These are phyloP conservation scores for Alternaria dauci DNA, from an alignment of 2,329 filamentous ascomycete species.

Conservation along the genomic window DNA sequence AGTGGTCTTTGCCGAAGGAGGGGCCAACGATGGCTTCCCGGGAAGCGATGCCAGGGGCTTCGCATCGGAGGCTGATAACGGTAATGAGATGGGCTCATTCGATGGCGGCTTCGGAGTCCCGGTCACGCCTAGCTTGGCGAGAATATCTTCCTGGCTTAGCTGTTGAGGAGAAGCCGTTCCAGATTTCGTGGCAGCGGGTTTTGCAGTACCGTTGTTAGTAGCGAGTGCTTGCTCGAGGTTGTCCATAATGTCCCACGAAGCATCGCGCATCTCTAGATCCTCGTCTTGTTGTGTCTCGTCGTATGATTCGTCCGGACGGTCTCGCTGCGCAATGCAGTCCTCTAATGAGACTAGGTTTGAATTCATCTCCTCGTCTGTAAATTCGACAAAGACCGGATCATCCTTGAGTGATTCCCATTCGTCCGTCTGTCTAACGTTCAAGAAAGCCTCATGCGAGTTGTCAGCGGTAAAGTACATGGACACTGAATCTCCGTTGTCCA, in stretches of 20 bases:
- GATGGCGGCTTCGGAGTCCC: slow-evolving; percentile 49
- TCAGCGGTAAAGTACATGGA: slow-evolving; percentile 60
- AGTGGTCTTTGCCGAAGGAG: slow-evolving; percentile 1
- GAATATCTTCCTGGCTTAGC: slow-evolving; percentile 48
- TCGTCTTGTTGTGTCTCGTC: slow-evolving; percentile 34
- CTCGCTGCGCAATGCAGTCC: slow-evolving; percentile 54
- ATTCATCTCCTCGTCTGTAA: slow-evolving; percentile 52
- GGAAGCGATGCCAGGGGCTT: slow-evolving; percentile 24
- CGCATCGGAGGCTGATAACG: slow-evolving; percentile 19
- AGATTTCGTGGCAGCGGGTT: slow-evolving; percentile 6
- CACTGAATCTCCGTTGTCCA: slow-evolving; percentile 56
- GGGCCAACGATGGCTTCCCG: slow-evolving; percentile 26
- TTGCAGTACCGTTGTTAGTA: slow-evolving; percentile 23
- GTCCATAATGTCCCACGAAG: slow-evolving; percentile 51
- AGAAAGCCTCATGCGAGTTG: slow-evolving; percentile 55
- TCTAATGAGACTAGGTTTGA: slow-evolving; percentile 52
- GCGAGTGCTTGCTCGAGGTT: slow-evolving; percentile 52
- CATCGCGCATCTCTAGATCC: slow-evolving; percentile 47
- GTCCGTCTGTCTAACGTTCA: slow-evolving; percentile 59
- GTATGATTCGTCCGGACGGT: slow-evolving; percentile 45
- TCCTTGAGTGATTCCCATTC: slow-evolving; percentile 60
- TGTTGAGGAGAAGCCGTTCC: slow-evolving; percentile 14
- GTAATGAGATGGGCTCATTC: slow-evolving; percentile 26
- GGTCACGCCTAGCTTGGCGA: slow-evolving; percentile 49
- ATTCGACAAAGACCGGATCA: slow-evolving; percentile 60